These are phyloP conservation scores for Takashimella tepidaria DNA, from an alignment of 1,284 basidiomycete species.

Conservation along the genomic window DNA sequence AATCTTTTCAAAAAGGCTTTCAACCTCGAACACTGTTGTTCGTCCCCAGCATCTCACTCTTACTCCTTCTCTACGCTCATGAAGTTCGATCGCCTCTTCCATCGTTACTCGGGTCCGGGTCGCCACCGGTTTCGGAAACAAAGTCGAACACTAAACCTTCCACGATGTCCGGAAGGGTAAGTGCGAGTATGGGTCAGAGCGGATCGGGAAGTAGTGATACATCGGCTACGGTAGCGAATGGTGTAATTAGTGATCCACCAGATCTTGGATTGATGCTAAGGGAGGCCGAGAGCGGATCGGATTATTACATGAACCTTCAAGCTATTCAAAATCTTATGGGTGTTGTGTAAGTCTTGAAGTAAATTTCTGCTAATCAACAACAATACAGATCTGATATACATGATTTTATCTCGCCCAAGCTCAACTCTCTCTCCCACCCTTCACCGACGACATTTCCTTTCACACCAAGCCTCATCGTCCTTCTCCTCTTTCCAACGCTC, in stretches of 20 bases:
- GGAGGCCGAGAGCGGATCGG: conserved; percentile 42
- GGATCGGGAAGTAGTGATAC: conserved; percentile 2
- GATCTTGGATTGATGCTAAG: conserved; percentile 7
- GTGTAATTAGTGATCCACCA: conserved; percentile 22
- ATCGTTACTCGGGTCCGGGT: conserved; percentile 31
- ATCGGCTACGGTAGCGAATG: conserved; percentile 18
- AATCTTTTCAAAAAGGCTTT: conserved; percentile 40
- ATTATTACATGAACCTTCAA: conserved; percentile 49
- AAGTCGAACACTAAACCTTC: no score
- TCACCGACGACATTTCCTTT: conserved; percentile 40
- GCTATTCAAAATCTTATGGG: conserved; percentile 51
- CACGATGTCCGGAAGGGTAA: background rate
- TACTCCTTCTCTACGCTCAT: conserved; percentile 40
- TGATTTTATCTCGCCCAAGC: conserved; percentile 19
- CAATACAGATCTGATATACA: conserved; percentile 41
- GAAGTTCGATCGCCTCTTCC: conserved; percentile 33
- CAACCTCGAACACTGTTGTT: conserved; percentile 43
- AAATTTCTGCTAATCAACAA: background rate
- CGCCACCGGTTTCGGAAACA: conserved; percentile 1
- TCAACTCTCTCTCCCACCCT: conserved; percentile 1
- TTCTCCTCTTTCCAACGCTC: conserved; percentile 39
- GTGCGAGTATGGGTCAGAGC: background rate
- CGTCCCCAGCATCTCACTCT: conserved; percentile 34
- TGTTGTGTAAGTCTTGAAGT: conserved; percentile 34
- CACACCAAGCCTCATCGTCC: conserved; percentile 38